phyloP scores from a whole-genome alignment of 108 stramenopile species.

The Skeletonema potamos region DNA sequence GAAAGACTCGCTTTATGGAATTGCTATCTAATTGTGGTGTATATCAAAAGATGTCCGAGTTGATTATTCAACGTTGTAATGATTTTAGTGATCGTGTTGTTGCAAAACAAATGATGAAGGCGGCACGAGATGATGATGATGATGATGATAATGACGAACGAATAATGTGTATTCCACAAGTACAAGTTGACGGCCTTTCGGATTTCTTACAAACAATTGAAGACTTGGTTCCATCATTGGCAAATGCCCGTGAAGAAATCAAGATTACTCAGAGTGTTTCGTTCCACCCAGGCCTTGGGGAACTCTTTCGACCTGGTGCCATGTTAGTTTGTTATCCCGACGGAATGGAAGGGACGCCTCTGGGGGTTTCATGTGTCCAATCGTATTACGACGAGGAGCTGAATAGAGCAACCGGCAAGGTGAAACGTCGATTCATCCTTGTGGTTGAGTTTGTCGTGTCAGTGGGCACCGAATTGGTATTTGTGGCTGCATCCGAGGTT shows the following conservation, averaged over 20 bases:
- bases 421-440: constrained; percentile 62
- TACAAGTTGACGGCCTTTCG: constrained; percentile 49
- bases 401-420: constrained; percentile 60
- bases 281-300: constrained; percentile 66
- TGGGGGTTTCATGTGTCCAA: constrained; percentile 65
- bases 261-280: constrained; percentile 49
- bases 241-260: constrained; percentile 54
- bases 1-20: constrained; percentile 66
- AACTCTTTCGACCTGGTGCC: constrained; percentile 63
- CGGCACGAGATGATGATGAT: background rate
- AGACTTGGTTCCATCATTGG: constrained; percentile 40
- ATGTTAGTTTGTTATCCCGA: constrained; percentile 59
- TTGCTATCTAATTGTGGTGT: constrained; percentile 64
- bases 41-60: constrained; percentile 54
- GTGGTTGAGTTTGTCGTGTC: constrained; percentile 65
- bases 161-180: constrained; percentile 45
- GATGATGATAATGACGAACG: background rate
- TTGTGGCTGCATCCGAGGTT: constrained; percentile 68
- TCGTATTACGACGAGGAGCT: constrained; percentile 68
- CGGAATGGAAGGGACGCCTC: constrained; percentile 67
- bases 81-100: constrained; percentile 13
- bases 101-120: background rate
- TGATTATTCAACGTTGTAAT: constrained; percentile 42
- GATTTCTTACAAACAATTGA: constrained; percentile 53
- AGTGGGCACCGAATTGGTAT: constrained; percentile 63